Conservation (phyloP, 176 grass and related monocot genomes). For the Miscanthus lutarioriparius region DNA sequence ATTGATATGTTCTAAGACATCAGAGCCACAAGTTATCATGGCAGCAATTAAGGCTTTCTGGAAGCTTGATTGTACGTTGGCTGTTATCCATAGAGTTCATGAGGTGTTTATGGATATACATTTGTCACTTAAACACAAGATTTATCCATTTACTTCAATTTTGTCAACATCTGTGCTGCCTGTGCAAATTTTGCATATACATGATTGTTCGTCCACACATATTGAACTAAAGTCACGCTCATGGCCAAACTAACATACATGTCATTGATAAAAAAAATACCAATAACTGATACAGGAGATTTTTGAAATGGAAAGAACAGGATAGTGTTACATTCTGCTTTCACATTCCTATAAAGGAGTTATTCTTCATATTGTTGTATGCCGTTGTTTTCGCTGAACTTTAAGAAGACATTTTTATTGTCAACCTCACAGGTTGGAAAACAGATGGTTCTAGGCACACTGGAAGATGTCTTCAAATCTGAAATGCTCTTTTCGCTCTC, state of each 20-base stretch:
- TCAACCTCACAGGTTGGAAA: constrained; percentile 63
- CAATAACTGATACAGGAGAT: not conserved
- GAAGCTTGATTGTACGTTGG: constrained; percentile 67
- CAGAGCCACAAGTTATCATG: constrained; percentile 44
- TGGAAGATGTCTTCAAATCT: constrained; percentile 66
- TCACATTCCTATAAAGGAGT: not conserved
- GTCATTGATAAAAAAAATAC: not conserved
- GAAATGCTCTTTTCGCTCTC: constrained; percentile 67
- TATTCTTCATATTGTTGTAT: constrained; percentile 15
- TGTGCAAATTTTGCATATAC: not conserved
- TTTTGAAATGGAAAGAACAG: not conserved
- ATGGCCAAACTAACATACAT: not conserved
- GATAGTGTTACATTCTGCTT: not conserved
- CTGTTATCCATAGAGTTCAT: constrained; percentile 66
- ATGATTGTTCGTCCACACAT: not conserved
- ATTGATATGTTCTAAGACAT: constrained; percentile 44
- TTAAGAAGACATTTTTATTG: not conserved
- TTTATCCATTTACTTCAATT: constrained; percentile 23
- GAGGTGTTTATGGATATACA: constrained; percentile 51
- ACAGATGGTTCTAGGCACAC: constrained; percentile 42
- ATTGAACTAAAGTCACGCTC: not conserved
- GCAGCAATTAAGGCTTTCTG: constrained; percentile 64
- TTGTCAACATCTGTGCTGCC: not conserved
- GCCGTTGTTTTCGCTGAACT: not conserved
- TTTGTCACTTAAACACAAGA: constrained; percentile 7